These are phyloP conservation scores for Poa annua DNA, from an alignment of 176 grass and related monocot species.

Conservation along the genomic window DNA sequence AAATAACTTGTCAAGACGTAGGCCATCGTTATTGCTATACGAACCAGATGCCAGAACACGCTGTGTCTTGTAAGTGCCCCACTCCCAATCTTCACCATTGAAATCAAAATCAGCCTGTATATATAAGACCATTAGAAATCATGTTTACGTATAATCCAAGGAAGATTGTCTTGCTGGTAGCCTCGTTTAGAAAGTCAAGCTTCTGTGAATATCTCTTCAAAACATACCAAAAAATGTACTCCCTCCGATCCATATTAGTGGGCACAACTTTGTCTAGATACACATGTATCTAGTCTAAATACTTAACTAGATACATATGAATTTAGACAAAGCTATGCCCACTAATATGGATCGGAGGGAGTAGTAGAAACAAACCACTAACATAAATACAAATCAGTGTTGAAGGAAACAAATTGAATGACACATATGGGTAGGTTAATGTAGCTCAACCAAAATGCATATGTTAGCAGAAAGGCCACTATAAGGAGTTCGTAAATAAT, in stretches of 20 bases:
- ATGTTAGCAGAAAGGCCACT: conserved; percentile 42
- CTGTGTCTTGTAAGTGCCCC: conserved; percentile 92
- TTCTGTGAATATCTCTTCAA: conserved; percentile 20
- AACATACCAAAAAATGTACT: conserved; percentile 29
- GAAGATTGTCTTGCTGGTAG: conserved; percentile 17
- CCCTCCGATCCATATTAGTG: no score
- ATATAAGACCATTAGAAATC: conserved; percentile 31
- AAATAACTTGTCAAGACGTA: conserved; percentile 93
- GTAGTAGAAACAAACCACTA: conserved; percentile 14
- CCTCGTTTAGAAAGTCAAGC: conserved; percentile 9
- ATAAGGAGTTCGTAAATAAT: conserved; percentile 2
- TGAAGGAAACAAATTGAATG: conserved; percentile 24
- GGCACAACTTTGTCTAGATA: no score
- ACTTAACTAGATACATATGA: no score
- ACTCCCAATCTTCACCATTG: conserved; percentile 98
- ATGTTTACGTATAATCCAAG: conserved; percentile 26
- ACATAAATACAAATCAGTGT: conserved; percentile 4
- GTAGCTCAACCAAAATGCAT: conserved; percentile 31
- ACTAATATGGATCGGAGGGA: no score
- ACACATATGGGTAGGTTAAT: background rate
- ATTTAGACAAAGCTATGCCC: no score
- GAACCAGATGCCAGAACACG: conserved; percentile 79
- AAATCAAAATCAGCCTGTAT: conserved; percentile 96
- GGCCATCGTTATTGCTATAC: conserved; percentile 93
- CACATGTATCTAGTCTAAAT: no score